Conservation (phyloP, 257 asterid genomes). For the Cordia subcordata region DNA sequence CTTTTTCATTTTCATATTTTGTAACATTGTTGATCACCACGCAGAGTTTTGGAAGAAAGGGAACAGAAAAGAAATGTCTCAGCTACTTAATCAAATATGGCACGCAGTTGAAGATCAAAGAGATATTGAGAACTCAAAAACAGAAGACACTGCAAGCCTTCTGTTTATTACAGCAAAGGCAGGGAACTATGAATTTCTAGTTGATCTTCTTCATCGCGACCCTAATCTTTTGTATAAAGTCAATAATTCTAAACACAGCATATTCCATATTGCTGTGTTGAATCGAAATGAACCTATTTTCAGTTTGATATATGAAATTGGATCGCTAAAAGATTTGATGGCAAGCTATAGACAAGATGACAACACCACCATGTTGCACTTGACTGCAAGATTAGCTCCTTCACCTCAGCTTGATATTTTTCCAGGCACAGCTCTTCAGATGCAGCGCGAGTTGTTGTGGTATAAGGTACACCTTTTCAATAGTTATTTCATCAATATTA, state of each 20-base stretch:
- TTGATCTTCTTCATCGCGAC: constrained; percentile 18
- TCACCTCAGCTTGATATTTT: constrained; percentile 15
- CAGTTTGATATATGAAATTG: constrained; percentile 25
- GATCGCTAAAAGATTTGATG: constrained; percentile 18
- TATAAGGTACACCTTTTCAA: constrained; percentile 19
- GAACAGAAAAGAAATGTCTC: background rate
- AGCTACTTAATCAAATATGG: background rate
- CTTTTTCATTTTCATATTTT: no score
- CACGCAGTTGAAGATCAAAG: background rate
- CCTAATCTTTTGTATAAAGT: constrained; percentile 28
- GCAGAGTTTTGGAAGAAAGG: background rate
- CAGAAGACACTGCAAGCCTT: background rate
- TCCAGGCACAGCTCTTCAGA: constrained; percentile 37
- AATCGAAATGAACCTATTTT: constrained; percentile 27
- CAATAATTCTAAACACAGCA: constrained; percentile 18
- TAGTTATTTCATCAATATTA: background rate
- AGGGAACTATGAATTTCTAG: constrained; percentile 30
- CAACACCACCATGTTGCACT: constrained; percentile 30
- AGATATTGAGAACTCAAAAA: constrained; percentile 10
- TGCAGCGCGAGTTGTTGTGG: constrained; percentile 39
- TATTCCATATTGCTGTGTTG: constrained; percentile 30
- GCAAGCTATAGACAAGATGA: constrained; percentile 13
- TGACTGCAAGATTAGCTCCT: constrained; percentile 29
- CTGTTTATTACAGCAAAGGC: constrained; percentile 19
- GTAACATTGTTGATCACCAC: background rate